Evolutionary conservation across 768 basidiomycete genomes (phyloP).

Genomic region (Amanita subjunquillea): DNA sequence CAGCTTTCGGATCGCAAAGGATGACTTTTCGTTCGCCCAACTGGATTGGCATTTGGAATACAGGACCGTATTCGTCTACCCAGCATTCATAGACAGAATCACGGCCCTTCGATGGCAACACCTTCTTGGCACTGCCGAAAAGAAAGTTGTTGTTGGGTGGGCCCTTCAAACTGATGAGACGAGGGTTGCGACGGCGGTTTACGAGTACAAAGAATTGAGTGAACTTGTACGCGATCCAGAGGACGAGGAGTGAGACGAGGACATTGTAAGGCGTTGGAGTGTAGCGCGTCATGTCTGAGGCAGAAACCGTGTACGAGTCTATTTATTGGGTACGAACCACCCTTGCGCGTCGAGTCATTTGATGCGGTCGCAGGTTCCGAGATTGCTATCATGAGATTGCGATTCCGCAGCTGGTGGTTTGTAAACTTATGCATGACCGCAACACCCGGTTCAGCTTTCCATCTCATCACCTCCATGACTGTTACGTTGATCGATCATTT

Average conservation of each 20-base stretch:
- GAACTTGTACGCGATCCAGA: background rate
- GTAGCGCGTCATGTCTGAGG: background rate
- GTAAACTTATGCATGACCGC: no score
- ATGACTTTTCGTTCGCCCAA: slow-evolving; percentile 25
- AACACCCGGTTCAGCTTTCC: no score
- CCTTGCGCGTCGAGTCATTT: no score
- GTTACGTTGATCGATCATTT: no score
- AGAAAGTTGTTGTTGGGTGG: background rate
- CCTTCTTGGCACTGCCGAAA: background rate
- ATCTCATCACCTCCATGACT: no score
- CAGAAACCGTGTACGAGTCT: no score
- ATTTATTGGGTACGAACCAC: no score
- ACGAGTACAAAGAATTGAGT: background rate
- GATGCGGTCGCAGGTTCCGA: no score
- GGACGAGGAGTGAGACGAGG: background rate
- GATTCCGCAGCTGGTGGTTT: no score
- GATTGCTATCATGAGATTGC: no score
- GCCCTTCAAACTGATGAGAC: background rate
- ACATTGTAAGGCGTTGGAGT: background rate
- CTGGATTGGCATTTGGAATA: slow-evolving; percentile 25
- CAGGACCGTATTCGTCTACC: slow-evolving; percentile 37
- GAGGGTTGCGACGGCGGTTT: background rate
- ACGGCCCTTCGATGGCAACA: background rate
- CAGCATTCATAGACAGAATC: slow-evolving; percentile 30
- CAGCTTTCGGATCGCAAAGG: slow-evolving; percentile 38